These are phyloP conservation scores for Beta macrorhiza DNA, from an alignment of 179 eudicot genomes.

Conservation along the genomic window DNA sequence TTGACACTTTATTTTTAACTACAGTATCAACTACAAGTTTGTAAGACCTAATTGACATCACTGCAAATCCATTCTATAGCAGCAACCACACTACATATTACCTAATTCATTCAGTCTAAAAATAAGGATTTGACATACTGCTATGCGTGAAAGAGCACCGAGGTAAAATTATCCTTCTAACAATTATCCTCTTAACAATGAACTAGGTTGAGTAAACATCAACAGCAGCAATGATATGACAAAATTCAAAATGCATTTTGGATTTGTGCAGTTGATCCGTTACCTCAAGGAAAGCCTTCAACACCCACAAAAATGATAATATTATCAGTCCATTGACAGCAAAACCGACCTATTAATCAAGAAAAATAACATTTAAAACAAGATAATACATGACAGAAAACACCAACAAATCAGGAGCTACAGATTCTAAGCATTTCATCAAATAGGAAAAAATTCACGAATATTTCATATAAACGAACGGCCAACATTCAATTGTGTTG, in stretches of 20 bases:
- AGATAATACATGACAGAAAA: background rate
- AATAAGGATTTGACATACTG: background rate
- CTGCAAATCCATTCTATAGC: background rate
- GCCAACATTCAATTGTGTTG: no score
- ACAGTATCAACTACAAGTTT: slow-evolving; percentile 1
- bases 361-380: slow-evolving; percentile 8
- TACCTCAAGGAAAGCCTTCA: slow-evolving; percentile 97
- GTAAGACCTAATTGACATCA: background rate
- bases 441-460: no score
- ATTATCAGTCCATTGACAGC: slow-evolving; percentile 84
- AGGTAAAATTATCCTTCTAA: background rate
- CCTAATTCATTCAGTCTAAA: background rate
- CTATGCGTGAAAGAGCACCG: background rate
- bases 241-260: background rate
- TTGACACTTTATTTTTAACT: background rate
- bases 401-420: background rate
- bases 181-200: background rate
- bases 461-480: background rate
- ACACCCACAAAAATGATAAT: slow-evolving; percentile 81
- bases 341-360: slow-evolving; percentile 64
- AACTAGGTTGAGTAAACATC: slow-evolving; percentile 5
- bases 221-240: background rate
- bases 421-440: no score
- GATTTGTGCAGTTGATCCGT: background rate
- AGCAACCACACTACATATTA: background rate